Base-by-base conservation (phyloP, 257 asterid species). In the Nyctanthes arbortristis region DNA sequence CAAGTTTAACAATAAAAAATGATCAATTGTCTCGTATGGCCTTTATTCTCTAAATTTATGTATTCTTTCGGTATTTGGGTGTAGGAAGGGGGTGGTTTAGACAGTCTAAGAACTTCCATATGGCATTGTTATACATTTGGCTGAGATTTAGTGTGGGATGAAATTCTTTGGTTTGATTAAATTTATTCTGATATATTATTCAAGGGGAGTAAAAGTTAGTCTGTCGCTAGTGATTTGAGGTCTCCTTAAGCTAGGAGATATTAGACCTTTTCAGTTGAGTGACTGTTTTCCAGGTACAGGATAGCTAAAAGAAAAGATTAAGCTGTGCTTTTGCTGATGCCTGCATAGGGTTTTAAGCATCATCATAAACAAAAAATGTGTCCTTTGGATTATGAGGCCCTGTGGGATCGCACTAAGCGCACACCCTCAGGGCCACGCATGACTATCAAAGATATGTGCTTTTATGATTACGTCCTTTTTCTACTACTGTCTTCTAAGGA, bases 201-300 rank as follows among this genome's bases (percentile, higher is more conserved):
- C 25, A 10, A 56, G 52, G 59, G 35, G 36, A 52, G 36, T n/a
- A 58, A 76, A 68, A 16, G 36, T n/a, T n/a, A 30, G 63, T 33
- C 5, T 12, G 58, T 54, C n/a, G 12, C 20, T 13, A 62, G 9
- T 40, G 67, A 31, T 65, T 49, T 47, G 12, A 29, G 24, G 11
- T 49, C 20, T n/a, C n/a, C n/a, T n/a, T n/a, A n/a, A n/a, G n/a
- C 45, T 12, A 47, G 22, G 49, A n/a, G 18, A 52, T 66, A 20
- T 39, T 28, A 20, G 13, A 49, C 0, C 9, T 52, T 4, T 3
- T 49, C 62, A 40, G 16, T 33, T 3, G 28, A 20, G 58, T 18
- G 34, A 33, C 61, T 18, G 14, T 3, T 69, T 61, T 30, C 28
- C 12, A 60, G 24, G 4, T 18, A 29, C 47, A 35, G 30, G 3